Percentiles rank a stretch among this genome's conserved stretches.
Evolutionary conservation across 2,329 filamentous ascomycete species (phyloP).

Genomic region (Neofusicoccum kwambonambiense): DNA sequence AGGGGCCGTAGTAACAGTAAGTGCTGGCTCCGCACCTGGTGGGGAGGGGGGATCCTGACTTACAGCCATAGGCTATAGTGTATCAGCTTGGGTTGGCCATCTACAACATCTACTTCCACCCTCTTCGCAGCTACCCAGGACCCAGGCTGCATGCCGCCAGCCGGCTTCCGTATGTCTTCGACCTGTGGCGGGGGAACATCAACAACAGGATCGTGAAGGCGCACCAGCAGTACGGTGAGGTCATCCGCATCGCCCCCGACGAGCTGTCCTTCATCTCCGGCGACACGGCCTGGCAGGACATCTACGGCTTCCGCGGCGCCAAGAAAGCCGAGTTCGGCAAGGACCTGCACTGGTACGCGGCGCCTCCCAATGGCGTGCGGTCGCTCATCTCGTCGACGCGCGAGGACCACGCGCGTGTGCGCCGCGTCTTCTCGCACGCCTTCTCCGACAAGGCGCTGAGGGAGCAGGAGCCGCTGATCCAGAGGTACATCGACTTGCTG

Average conservation of each 20-base stretch:
- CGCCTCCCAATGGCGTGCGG: constrained; percentile 33
- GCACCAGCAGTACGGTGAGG: constrained; percentile 44
- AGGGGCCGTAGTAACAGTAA: background rate
- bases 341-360: constrained; percentile 28
- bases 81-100: constrained; percentile 25
- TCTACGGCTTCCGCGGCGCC: constrained; percentile 33
- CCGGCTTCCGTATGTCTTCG: constrained; percentile 32
- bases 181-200: constrained; percentile 29
- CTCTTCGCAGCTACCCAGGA: constrained; percentile 45
- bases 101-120: constrained; percentile 45
- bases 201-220: constrained; percentile 28
- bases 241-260: constrained; percentile 42
- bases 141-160: constrained; percentile 36
- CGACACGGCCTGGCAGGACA: constrained; percentile 42
- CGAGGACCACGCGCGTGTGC: constrained; percentile 38
- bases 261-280: constrained; percentile 45
- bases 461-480: constrained; percentile 41
- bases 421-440: constrained; percentile 41
- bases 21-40: background rate
- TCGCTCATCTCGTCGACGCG: constrained; percentile 40
- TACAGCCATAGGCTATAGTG: background rate
- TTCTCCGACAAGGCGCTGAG: constrained; percentile 42
- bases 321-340: constrained; percentile 27
- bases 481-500: constrained; percentile 42
- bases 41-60: background rate